Conservation (phyloP, 352 stramenopile genomes). For the Sclerospora graminicola region DNA sequence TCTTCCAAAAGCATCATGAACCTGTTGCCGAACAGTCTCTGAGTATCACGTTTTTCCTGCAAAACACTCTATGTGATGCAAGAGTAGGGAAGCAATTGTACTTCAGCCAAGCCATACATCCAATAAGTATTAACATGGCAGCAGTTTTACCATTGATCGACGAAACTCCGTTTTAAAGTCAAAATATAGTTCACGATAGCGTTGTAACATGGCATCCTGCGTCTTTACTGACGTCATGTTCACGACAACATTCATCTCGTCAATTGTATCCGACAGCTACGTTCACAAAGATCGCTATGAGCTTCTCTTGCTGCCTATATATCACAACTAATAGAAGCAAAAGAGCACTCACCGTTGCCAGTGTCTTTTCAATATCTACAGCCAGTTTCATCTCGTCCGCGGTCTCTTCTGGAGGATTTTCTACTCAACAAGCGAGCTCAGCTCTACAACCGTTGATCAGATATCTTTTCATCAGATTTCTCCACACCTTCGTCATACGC, state of each 20-base stretch:
- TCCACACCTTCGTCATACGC: constrained; percentile 54
- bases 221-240: constrained; percentile 65
- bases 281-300: neutral
- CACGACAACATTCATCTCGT: constrained; percentile 73
- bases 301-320: neutral
- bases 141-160: constrained; percentile 55
- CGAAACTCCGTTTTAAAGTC: constrained; percentile 94
- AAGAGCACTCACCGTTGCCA: constrained; percentile 29
- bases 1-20: constrained; percentile 10
- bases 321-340: constrained; percentile 2
- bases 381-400: constrained; percentile 53
- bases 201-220: constrained; percentile 86
- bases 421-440: constrained; percentile 12
- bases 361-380: constrained; percentile 67
- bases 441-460: constrained; percentile 1
- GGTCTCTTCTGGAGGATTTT: constrained; percentile 53
- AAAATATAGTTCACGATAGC: constrained; percentile 94
- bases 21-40: constrained; percentile 76
- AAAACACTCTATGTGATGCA: constrained; percentile 40
- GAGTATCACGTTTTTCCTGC: constrained; percentile 74
- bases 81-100: neutral
- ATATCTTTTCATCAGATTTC: neutral
- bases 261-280: constrained; percentile 76
- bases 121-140: neutral
- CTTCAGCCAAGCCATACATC: neutral